A percentile compares a stretch with the other conserved stretches of the same genome.
These are phyloP conservation scores for Akanthomyces muscarius DNA, from an alignment of 2,329 filamentous ascomycete genomes.

Conservation along the genomic window DNA sequence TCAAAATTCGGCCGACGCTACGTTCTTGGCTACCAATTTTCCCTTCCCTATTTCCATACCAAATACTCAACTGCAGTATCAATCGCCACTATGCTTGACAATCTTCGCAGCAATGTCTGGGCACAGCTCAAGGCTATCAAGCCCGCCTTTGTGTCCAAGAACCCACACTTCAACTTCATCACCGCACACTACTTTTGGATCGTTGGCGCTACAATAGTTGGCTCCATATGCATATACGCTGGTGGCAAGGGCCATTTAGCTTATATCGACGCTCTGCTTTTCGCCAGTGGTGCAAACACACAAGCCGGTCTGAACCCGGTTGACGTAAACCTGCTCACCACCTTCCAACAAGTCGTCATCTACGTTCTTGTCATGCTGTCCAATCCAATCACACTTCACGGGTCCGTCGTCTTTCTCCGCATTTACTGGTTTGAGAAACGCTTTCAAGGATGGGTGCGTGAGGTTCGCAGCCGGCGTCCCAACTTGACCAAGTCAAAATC, in stretches of 20 bases:
- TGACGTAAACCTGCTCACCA: conserved; percentile 62
- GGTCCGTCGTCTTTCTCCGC: conserved; percentile 83
- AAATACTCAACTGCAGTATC: not conserved
- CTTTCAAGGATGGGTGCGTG: conserved; percentile 77
- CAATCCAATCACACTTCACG: conserved; percentile 81
- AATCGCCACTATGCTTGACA: conserved; percentile 30
- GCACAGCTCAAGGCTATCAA: conserved; percentile 46
- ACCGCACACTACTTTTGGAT: conserved; percentile 81
- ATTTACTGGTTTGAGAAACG: conserved; percentile 98
- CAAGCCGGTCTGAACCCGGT: conserved; percentile 90
- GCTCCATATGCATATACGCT: conserved; percentile 73
- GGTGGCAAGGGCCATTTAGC: conserved; percentile 52
- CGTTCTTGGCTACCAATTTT: not conserved
- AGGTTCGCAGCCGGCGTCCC: conserved; percentile 63
- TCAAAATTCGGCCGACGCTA: not conserved
- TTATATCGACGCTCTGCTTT: conserved; percentile 88
- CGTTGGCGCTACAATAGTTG: conserved; percentile 65
- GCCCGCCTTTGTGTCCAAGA: conserved; percentile 54
- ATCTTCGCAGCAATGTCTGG: conserved; percentile 33
- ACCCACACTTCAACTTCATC: conserved; percentile 76
- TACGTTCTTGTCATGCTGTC: conserved; percentile 68
- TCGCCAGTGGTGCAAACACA: conserved; percentile 79
- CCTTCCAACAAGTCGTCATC: conserved; percentile 69
- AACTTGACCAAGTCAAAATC: conserved; percentile 61
- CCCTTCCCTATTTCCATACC: not conserved